Conservation (phyloP, 2,329 filamentous ascomycete species). For the Tolypocladium inflatum region DNA sequence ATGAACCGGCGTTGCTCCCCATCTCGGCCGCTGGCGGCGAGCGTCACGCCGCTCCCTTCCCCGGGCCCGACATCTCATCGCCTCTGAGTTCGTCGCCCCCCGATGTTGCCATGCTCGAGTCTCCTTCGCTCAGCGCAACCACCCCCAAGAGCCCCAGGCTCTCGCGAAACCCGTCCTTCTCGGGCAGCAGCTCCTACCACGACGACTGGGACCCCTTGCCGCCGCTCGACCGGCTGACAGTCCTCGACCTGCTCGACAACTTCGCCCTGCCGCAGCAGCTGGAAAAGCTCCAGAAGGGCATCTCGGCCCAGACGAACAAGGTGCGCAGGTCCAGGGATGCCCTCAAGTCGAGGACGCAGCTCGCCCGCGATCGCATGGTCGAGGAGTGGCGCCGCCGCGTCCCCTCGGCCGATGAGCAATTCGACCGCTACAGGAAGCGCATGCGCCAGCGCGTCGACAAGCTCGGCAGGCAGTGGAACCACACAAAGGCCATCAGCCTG, state of each 20-base stretch:
- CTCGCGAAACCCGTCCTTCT: constrained; percentile 73
- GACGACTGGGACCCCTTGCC: constrained; percentile 83
- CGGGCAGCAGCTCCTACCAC: constrained; percentile 75
- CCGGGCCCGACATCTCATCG: constrained; percentile 29
- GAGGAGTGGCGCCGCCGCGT: constrained; percentile 86
- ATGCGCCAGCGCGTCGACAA: constrained; percentile 88
- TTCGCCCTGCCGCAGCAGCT: constrained; percentile 82
- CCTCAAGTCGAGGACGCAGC: constrained; percentile 63
- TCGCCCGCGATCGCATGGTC: constrained; percentile 80
- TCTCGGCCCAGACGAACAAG: constrained; percentile 76
- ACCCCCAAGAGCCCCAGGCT: constrained; percentile 43
- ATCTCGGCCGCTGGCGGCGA: neutral
- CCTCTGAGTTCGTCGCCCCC: constrained; percentile 33
- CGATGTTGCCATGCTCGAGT: constrained; percentile 35
- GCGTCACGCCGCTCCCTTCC: constrained; percentile 23
- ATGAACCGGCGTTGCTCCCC: neutral
- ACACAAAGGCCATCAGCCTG: constrained; percentile 76
- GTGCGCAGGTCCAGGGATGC: constrained; percentile 75
- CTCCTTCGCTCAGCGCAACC: constrained; percentile 39
- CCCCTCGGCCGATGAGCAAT: constrained; percentile 81
- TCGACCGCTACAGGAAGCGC: constrained; percentile 79
- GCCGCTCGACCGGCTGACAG: constrained; percentile 77
- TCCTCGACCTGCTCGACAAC: constrained; percentile 92
- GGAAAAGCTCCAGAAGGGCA: constrained; percentile 77
- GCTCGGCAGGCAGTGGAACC: constrained; percentile 76